phyloP scores from a whole-genome alignment of 768 basidiomycete genomes.

The Mycena vitilis region DNA sequence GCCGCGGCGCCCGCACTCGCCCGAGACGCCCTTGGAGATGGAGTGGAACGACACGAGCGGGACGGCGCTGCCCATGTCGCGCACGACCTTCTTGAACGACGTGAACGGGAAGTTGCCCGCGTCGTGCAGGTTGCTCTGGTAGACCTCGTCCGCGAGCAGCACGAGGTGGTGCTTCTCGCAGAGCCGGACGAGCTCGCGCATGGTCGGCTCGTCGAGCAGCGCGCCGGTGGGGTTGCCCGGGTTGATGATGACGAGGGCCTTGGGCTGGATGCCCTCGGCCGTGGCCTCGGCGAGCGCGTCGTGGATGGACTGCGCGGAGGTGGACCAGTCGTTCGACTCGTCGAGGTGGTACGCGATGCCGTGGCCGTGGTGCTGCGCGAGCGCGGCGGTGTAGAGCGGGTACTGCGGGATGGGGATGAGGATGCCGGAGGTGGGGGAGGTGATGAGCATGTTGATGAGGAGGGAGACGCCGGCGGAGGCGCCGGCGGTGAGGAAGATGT shows the following conservation, averaged over 20 bases:
- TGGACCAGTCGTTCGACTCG: conserved; percentile 60
- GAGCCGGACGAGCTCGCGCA: conserved; percentile 80
- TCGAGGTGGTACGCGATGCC: conserved; percentile 91
- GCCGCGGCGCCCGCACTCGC: conserved; percentile 92
- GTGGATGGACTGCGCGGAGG: conserved; percentile 71
- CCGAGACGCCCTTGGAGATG: conserved; percentile 64
- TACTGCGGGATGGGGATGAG: conserved; percentile 99
- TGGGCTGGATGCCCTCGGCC: conserved; percentile 70
- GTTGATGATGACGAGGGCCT: conserved; percentile 96
- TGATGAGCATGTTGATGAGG: conserved; percentile 83
- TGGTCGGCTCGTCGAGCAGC: conserved; percentile 77
- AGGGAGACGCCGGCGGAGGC: conserved; percentile 96
- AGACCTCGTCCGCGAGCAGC: conserved; percentile 98
- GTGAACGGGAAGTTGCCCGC: conserved; percentile 78
- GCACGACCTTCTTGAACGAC: conserved; percentile 92
- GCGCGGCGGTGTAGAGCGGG: conserved; percentile 95
- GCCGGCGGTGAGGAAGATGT: conserved; percentile 95
- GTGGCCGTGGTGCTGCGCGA: conserved; percentile 86
- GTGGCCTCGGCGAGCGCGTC: conserved; percentile 74
- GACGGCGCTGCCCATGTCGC: conserved; percentile 72
- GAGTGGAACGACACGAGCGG: conserved; percentile 97
- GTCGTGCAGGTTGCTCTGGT: conserved; percentile 86
- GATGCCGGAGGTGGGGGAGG: conserved; percentile 75
- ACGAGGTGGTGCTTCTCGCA: conserved; percentile 89
- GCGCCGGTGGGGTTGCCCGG: conserved; percentile 98